Percentiles rank a stretch among this genome's conserved stretches.
These are phyloP conservation scores for Zygnema circumcarinatum DNA, from an alignment of 139 green algal species.

Conservation along the genomic window DNA sequence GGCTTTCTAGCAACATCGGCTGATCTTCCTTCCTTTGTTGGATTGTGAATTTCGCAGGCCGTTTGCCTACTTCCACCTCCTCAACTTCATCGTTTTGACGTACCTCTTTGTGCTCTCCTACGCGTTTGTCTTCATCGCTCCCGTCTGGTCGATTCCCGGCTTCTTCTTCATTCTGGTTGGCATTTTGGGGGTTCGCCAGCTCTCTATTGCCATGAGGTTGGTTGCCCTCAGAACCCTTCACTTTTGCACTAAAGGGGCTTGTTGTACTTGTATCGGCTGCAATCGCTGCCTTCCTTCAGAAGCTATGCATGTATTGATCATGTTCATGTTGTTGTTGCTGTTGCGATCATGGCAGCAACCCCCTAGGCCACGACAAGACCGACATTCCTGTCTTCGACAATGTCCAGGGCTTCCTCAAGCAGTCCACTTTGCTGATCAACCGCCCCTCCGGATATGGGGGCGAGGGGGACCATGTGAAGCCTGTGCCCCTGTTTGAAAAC, in stretches of 20 bases:
- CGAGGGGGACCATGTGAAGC: too few relatives aligned
- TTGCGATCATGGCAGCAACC: neutral
- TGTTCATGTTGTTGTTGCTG: neutral
- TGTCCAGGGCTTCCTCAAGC: neutral
- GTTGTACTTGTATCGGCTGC: neutral
- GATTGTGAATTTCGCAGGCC: neutral
- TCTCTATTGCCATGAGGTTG: neutral
- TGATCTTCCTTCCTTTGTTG: neutral
- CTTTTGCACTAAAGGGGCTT: neutral
- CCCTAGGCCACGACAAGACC: neutral
- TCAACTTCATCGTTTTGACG: neutral
- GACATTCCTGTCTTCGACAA: neutral
- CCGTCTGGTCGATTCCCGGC: slow-evolving; percentile 7
- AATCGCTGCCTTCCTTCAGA: neutral
- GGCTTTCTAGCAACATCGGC: neutral
- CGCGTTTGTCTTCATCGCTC: slow-evolving; percentile 17
- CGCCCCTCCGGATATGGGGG: neutral
- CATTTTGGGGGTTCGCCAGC: slow-evolving; percentile 2
- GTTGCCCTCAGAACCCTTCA: neutral
- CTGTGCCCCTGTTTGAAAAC: too few relatives aligned
- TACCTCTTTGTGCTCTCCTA: slow-evolving; percentile 17
- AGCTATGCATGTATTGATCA: neutral
- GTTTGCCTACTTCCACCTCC: slow-evolving; percentile 34
- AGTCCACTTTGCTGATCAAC: neutral
- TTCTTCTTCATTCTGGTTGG: neutral